Base-by-base conservation (phyloP, 2,329 filamentous ascomycete species). In the Trichoderma koningii region DNA sequence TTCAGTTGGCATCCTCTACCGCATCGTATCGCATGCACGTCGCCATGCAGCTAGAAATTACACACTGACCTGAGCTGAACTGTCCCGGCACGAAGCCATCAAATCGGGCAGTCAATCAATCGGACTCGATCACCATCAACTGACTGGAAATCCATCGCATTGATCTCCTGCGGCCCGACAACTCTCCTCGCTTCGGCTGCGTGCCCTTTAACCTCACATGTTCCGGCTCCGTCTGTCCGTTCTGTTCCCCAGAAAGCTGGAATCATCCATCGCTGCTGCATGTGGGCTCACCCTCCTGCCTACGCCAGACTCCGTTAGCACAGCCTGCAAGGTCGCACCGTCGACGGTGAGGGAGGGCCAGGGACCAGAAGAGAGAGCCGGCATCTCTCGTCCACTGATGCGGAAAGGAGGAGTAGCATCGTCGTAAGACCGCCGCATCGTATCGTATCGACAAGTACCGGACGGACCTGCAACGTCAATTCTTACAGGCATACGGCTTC, bases 311-410 rank as follows among this genome's bases (percentile, higher is more conserved):
- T 38, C 60, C 50, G 60, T 63, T 63, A 53, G 60, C 41, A 53
- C 50, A 47, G 48, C 60, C 60, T 55, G 60, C 41, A 63, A 34
- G 50, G 60, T 63, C 19, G 60, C 50, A 63, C 60, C 48, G 26
- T 21, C 30, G 38, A 60, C 56, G 56, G 56, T 51, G 56, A 60
- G 30, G 9, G 51, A 30, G 34, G 23, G 21, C 45, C 53, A 55
- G 61, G 50, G 50, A 52, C 59, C 23, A 38, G 28, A 21, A 38
- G 28, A 21, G 48, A 23, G 21, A 44, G 19, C 30, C 19, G 50
- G 30, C 50, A 19, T 10, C 34, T 14, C 34, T 38, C 34, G 34
- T 5, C 34, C 34, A 38, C 34, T 38, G 34, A 5, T 38, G 34
- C 10, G 14, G 9, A 12, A 14, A 12, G 34, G 34, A 38, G 34